A percentile compares a stretch with the other conserved stretches of the same genome.
Conservation (phyloP, 2,329 filamentous ascomycete species). For the Hymenoscyphus salicellus region DNA sequence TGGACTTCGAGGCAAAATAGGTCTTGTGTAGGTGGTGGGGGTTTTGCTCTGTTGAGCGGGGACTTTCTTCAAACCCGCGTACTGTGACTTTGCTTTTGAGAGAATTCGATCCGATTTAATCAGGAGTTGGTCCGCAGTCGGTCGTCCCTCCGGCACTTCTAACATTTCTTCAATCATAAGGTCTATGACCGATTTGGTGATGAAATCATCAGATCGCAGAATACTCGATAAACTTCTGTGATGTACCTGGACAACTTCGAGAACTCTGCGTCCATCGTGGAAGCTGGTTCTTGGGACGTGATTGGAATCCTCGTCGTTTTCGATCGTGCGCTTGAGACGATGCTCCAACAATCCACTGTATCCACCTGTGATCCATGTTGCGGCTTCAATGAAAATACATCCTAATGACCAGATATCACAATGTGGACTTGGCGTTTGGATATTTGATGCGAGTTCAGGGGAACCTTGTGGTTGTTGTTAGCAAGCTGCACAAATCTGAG, state of each 20-base stretch:
- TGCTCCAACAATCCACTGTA: constrained; percentile 30
- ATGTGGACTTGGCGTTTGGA: constrained; percentile 15
- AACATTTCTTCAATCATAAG: constrained; percentile 19
- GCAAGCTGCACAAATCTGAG: not conserved
- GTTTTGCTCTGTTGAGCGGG: not conserved
- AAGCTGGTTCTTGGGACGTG: constrained; percentile 29
- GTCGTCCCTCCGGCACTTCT: constrained; percentile 6
- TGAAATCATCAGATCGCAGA: constrained; percentile 15
- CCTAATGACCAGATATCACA: constrained; percentile 39
- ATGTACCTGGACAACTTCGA: constrained; percentile 26
- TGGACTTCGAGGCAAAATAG: not conserved
- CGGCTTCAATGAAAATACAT: constrained; percentile 36
- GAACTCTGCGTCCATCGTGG: constrained; percentile 32
- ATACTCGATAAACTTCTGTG: constrained; percentile 20
- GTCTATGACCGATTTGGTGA: constrained; percentile 16
- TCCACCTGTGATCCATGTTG: constrained; percentile 30
- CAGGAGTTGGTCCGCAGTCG: constrained; percentile 1
- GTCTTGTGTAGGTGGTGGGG: not conserved
- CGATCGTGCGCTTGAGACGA: constrained; percentile 21
- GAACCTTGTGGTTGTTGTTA: constrained; percentile 25
- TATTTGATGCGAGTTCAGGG: constrained; percentile 33
- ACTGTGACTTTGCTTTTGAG: not conserved
- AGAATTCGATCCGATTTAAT: constrained; percentile 1
- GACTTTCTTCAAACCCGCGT: not conserved
- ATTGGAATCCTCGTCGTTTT: constrained; percentile 17